Conservation (phyloP, 2,329 filamentous ascomycete species). For the Penicillium rolfsii region DNA sequence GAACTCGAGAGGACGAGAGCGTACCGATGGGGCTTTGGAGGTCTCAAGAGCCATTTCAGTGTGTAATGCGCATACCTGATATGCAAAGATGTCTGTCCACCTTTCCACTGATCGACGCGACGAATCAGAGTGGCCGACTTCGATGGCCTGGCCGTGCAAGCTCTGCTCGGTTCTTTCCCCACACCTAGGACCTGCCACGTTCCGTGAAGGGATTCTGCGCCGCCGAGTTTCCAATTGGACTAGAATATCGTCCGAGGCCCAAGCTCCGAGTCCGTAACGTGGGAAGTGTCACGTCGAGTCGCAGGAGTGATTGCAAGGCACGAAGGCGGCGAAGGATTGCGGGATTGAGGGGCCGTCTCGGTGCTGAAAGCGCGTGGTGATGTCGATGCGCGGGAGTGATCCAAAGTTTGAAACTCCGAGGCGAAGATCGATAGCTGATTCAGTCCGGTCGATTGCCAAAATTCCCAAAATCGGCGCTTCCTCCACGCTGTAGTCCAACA, state of each 20-base stretch:
- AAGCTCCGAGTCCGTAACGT: constrained; percentile 7
- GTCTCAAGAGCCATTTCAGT: background rate
- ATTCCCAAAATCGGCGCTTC: background rate
- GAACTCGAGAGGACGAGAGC: constrained; percentile 4
- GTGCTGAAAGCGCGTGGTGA: constrained; percentile 6
- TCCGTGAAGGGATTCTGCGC: constrained; percentile 24
- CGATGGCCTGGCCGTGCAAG: constrained; percentile 15
- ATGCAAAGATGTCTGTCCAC: constrained; percentile 10
- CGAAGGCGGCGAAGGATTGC: background rate
- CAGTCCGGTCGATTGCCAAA: background rate
- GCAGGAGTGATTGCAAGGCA: constrained; percentile 8
- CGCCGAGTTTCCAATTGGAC: constrained; percentile 30
- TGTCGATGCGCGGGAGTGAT: background rate
- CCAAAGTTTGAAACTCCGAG: constrained; percentile 5
- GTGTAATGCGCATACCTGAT: constrained; percentile 15
- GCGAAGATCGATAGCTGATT: background rate
- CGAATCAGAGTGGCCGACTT: constrained; percentile 14
- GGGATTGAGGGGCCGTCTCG: background rate
- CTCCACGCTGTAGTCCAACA: background rate
- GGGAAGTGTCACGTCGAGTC: constrained; percentile 8
- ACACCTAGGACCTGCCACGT: constrained; percentile 26
- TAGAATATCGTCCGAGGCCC: constrained; percentile 18
- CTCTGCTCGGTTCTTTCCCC: constrained; percentile 27
- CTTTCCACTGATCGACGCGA: constrained; percentile 6
- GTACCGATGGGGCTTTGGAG: background rate